Conservation (phyloP, 768 basidiomycete genomes). For the Phaffia australis region DNA sequence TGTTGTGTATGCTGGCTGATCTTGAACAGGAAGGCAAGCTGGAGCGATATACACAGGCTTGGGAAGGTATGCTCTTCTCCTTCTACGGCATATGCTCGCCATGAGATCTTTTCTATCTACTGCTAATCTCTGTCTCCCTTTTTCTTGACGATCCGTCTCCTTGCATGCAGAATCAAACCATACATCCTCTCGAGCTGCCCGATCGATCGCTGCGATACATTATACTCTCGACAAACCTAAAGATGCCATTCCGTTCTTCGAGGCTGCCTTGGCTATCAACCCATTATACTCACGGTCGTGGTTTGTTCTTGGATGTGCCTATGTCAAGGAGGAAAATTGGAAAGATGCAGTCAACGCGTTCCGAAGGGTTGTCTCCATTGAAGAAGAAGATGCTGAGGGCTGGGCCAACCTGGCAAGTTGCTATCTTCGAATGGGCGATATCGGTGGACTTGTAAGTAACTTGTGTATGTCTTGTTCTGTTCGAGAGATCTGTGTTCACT, state of each 20-base stretch:
- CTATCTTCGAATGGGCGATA: slow-evolving; percentile 68
- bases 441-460: slow-evolving; percentile 21
- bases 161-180: slow-evolving; percentile 45
- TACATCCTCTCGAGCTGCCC: slow-evolving; percentile 80
- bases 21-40: slow-evolving; percentile 54
- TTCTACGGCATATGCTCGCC: background rate
- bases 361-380: slow-evolving; percentile 71
- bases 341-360: slow-evolving; percentile 72
- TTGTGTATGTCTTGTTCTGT: background rate
- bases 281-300: slow-evolving; percentile 77
- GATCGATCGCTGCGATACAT: slow-evolving; percentile 74
- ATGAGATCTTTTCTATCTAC: background rate
- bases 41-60: slow-evolving; percentile 70
- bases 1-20: slow-evolving; percentile 92
- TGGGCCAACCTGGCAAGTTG: slow-evolving; percentile 96
- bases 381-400: slow-evolving; percentile 93
- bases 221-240: slow-evolving; percentile 58
- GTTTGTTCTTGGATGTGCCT: slow-evolving; percentile 94
- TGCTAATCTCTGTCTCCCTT: background rate
- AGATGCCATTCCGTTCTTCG: slow-evolving; percentile 56
- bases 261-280: slow-evolving; percentile 71
- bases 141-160: background rate
- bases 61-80: slow-evolving; percentile 45
- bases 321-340: slow-evolving; percentile 73
- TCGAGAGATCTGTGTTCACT: background rate